These are phyloP conservation scores for Torulaspora pretoriensis DNA, from an alignment of 1,139 yeast genomes.

Conservation along the genomic window DNA sequence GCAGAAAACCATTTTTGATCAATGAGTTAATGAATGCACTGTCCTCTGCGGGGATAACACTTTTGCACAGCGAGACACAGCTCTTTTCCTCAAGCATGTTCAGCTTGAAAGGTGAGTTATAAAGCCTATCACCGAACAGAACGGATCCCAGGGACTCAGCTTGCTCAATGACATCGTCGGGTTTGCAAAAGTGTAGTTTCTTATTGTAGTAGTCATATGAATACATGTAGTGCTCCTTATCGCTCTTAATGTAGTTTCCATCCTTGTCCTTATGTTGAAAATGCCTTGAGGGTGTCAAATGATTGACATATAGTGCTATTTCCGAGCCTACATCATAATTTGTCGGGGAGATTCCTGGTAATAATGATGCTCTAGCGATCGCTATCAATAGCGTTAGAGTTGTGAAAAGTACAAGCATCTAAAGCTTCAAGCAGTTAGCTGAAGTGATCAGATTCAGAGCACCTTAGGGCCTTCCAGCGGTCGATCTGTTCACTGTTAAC, in stretches of 20 bases:
- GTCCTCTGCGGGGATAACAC: slow-evolving; percentile 57
- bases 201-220: slow-evolving; percentile 85
- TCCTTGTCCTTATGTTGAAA: slow-evolving; percentile 37
- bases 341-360: slow-evolving; percentile 95
- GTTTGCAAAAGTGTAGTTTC: slow-evolving; percentile 78
- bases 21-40: slow-evolving; percentile 70
- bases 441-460: not conserved
- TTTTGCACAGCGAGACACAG: slow-evolving; percentile 63
- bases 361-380: slow-evolving; percentile 57
- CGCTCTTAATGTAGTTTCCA: slow-evolving; percentile 40
- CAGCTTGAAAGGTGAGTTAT: slow-evolving; percentile 82
- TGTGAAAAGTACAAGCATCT: slow-evolving; percentile 1
- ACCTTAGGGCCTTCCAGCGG: not conserved
- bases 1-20: slow-evolving; percentile 76
- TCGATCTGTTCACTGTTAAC: no score
- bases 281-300: slow-evolving; percentile 74
- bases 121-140: slow-evolving; percentile 91
- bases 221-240: slow-evolving; percentile 51
- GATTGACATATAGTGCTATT: slow-evolving; percentile 80
- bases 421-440: not conserved
- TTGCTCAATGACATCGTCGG: slow-evolving; percentile 59
- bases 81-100: slow-evolving; percentile 67
- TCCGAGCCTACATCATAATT: slow-evolving; percentile 68
- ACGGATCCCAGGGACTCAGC: slow-evolving; percentile 90
- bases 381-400: slow-evolving; percentile 6